Evolutionary conservation across 148 eudicot species (phyloP).

Genomic region (Simmondsia chinensis): DNA sequence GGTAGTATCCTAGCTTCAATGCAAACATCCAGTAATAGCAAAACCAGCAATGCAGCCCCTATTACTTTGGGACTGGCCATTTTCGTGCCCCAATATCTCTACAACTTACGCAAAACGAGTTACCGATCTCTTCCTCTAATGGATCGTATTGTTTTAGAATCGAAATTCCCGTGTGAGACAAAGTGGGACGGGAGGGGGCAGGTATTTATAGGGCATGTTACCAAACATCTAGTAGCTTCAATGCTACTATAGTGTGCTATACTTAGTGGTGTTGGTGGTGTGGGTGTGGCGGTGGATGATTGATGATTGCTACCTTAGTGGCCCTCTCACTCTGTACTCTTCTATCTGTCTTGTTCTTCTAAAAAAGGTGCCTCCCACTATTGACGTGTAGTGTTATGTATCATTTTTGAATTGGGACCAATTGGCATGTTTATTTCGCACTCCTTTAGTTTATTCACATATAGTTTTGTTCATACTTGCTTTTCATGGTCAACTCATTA

Average conservation of each 20-base stretch:
- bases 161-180: neutral
- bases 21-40: conserved; percentile 28
- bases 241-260: conserved; percentile 6
- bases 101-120: neutral
- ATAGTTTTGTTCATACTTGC: too few relatives aligned
- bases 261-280: conserved; percentile 14
- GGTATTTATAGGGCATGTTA: conserved; percentile 19
- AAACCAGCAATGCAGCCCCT: conserved; percentile 13
- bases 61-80: conserved; percentile 18
- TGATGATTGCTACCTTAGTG: conserved; percentile 17
- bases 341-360: conserved; percentile 7
- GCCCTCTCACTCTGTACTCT: too few relatives aligned
- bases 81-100: neutral
- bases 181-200: neutral
- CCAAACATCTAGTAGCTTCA: conserved; percentile 16
- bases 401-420: too few relatives aligned
- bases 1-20: conserved; percentile 22
- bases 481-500: too few relatives aligned
- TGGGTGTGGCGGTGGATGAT: conserved; percentile 8
- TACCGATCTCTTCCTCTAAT: neutral
- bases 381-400: too few relatives aligned
- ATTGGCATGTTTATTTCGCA: too few relatives aligned
- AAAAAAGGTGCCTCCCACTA: conserved; percentile 7
- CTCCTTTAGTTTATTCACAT: too few relatives aligned
- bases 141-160: neutral